A percentile compares a stretch with the other conserved stretches of the same genome.
These are phyloP conservation scores for Claviceps paspali DNA, from an alignment of 2,329 filamentous ascomycete genomes.

Conservation along the genomic window DNA sequence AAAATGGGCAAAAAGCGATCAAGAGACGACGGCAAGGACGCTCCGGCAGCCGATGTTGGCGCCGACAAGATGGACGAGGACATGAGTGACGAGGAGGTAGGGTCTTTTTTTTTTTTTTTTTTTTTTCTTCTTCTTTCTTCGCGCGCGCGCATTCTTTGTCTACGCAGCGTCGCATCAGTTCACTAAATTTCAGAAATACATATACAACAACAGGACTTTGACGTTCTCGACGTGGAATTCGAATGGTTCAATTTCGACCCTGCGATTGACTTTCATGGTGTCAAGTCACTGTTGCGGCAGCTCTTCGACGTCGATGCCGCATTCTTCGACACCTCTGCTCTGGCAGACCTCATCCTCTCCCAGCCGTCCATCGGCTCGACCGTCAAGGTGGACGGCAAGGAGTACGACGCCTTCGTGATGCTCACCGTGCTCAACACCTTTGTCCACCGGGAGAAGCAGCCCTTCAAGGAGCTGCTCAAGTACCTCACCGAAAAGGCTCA, in stretches of 20 bases:
- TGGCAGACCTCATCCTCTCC: slow-evolving; percentile 73
- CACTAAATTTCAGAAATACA: too few relatives aligned
- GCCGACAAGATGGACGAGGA: slow-evolving; percentile 35
- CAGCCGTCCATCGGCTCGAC: slow-evolving; percentile 85
- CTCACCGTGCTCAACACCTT: slow-evolving; percentile 74
- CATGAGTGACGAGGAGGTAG: slow-evolving; percentile 38
- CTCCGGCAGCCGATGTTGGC: slow-evolving; percentile 23
- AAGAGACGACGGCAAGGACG: slow-evolving; percentile 31
- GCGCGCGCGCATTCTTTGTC: too few relatives aligned
- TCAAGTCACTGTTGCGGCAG: slow-evolving; percentile 80
- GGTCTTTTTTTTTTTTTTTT: slow-evolving; percentile 1
- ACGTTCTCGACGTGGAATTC: slow-evolving; percentile 90
- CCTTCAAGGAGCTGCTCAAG: slow-evolving; percentile 51
- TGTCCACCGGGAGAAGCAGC: slow-evolving; percentile 60
- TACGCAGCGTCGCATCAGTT: not conserved
- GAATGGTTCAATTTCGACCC: slow-evolving; percentile 96
- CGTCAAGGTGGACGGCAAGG: slow-evolving; percentile 92
- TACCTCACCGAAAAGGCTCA: slow-evolving; percentile 51
- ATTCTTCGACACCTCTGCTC: slow-evolving; percentile 72
- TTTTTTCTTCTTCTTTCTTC: not conserved
- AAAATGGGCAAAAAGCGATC: slow-evolving; percentile 36
- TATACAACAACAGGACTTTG: slow-evolving; percentile 75
- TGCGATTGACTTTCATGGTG: slow-evolving; percentile 83
- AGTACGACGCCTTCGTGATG: slow-evolving; percentile 84
- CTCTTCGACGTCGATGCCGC: slow-evolving; percentile 79